Conservation (phyloP, 2,329 filamentous ascomycete species). For the Neopestalotiopsis rosae region DNA sequence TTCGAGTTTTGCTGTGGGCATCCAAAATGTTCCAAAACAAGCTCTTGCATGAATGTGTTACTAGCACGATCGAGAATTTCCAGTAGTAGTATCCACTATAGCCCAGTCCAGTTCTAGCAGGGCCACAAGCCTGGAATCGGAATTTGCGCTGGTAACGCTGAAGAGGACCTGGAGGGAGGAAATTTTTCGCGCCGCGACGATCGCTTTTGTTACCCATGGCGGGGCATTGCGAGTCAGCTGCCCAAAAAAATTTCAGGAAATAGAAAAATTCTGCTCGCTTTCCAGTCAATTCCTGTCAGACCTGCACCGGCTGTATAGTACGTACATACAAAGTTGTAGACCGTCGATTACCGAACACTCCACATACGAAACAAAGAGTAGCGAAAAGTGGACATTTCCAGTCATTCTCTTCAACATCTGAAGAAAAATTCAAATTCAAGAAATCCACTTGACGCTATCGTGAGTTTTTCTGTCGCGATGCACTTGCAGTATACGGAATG, state of each 20-base stretch:
- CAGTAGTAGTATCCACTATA: not conserved
- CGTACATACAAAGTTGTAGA: not conserved
- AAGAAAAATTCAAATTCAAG: not conserved
- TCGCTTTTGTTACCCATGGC: conserved; percentile 15
- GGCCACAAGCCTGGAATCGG: not conserved
- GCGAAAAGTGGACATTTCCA: not conserved
- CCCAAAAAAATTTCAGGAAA: conserved; percentile 10
- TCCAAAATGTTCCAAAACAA: conserved; percentile 2
- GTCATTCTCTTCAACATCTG: not conserved
- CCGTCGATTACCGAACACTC: conserved; percentile 13
- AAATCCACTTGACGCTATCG: conserved; percentile 13
- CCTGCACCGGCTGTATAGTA: not conserved
- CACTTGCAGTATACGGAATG: conserved; percentile 16
- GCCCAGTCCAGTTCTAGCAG: not conserved
- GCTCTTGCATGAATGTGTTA: conserved; percentile 6
- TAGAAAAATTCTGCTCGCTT: not conserved
- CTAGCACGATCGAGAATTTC: conserved; percentile 13
- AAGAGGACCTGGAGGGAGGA: not conserved
- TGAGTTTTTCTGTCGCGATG: conserved; percentile 14
- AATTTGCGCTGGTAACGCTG: conserved; percentile 7
- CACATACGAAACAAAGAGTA: conserved; percentile 12
- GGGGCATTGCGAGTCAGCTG: conserved; percentile 18
- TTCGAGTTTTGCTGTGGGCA: not conserved
- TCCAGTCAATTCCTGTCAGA: not conserved
- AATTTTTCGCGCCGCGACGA: not conserved